Conservation (phyloP, 148 eudicot species). For the Chenopodium album region DNA sequence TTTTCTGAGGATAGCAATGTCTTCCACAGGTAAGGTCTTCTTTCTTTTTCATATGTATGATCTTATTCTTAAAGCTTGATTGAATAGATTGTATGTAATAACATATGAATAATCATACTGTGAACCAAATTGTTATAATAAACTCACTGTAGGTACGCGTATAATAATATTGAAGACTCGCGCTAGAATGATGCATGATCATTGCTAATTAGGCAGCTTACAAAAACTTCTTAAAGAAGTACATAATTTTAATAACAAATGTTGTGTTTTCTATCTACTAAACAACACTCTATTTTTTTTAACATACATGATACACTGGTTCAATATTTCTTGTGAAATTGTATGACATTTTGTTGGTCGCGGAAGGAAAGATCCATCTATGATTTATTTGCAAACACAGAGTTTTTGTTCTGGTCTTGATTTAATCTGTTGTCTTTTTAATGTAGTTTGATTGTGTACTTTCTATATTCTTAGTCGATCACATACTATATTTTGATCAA, state of each 20-base stretch:
- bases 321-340: not conserved
- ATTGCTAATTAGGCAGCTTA: not conserved
- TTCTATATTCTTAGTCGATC: not conserved
- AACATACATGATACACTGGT: not conserved
- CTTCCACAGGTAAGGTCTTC: not conserved
- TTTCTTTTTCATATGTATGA: not conserved
- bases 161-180: not conserved
- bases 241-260: not conserved
- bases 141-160: not conserved
- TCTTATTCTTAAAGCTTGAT: too few relatives aligned
- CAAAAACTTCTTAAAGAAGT: not conserved
- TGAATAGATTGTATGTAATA: not conserved
- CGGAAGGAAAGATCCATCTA: not conserved
- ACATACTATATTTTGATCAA: not conserved
- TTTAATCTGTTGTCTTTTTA: not conserved
- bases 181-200: constrained; percentile 4
- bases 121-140: not conserved
- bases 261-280: not conserved
- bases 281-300: not conserved
- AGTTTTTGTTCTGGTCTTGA: not conserved
- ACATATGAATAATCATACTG: not conserved
- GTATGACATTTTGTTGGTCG: not conserved
- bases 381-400: not conserved
- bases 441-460: not conserved
- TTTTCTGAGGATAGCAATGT: not conserved